Evolutionary conservation across 805 yeast genomes (phyloP).

Genomic region (Pichia insulana): DNA sequence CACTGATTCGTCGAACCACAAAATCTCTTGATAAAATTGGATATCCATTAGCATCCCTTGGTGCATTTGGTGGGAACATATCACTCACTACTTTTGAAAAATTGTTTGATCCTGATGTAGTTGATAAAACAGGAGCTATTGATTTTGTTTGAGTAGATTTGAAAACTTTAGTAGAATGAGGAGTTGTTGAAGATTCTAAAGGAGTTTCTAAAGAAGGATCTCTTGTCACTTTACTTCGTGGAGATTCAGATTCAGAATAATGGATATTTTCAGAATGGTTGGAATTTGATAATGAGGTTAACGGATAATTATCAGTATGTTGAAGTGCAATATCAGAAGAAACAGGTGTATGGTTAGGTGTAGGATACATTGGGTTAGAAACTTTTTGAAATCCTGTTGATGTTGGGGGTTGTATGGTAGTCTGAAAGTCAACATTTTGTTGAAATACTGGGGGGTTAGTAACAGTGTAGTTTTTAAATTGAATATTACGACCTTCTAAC

Average conservation of each 20-base stretch:
- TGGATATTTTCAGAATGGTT: neutral
- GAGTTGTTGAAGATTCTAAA: too few relatives aligned
- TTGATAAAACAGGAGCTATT: neutral
- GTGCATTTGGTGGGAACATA: slow-evolving; percentile 1
- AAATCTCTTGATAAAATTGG: slow-evolving; percentile 49
- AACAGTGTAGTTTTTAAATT: slow-evolving; percentile 19
- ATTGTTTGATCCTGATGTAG: neutral
- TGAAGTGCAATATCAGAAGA: slow-evolving; percentile 1
- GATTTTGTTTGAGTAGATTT: too few relatives aligned
- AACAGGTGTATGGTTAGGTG: slow-evolving; percentile 11
- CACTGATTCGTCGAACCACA: slow-evolving; percentile 75
- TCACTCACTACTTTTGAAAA: neutral
- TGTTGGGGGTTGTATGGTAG: neutral
- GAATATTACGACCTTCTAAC: slow-evolving; percentile 6
- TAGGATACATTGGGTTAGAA: slow-evolving; percentile 10
- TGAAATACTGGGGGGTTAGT: slow-evolving; percentile 12
- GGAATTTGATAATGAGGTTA: neutral
- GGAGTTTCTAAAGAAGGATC: neutral
- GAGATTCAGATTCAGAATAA: neutral
- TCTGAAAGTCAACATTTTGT: neutral
- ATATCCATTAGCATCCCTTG: slow-evolving; percentile 13
- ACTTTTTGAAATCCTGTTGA: neutral
- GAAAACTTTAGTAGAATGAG: too few relatives aligned
- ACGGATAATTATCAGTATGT: neutral
- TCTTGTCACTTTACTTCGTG: neutral